Conservation (phyloP, 805 yeast genomes). For the Schizosaccharomyces cryophilus region DNA sequence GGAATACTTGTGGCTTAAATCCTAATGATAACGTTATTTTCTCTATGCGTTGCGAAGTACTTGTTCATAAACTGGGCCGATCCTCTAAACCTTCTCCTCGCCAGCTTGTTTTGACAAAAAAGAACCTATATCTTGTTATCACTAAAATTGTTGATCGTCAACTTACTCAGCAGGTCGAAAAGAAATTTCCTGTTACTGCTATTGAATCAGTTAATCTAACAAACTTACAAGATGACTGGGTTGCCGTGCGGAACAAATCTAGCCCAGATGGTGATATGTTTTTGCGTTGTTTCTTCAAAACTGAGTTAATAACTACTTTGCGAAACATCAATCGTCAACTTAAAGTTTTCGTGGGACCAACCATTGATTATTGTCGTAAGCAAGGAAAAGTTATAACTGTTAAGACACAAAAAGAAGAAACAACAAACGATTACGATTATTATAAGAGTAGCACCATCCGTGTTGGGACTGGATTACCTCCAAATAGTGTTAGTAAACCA, state of each 20-base stretch:
- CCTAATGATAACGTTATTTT: conserved; percentile 36
- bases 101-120: conserved; percentile 41
- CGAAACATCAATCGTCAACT: conserved; percentile 35
- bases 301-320: conserved; percentile 60
- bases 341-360: conserved; percentile 39
- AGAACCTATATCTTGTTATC: conserved; percentile 41
- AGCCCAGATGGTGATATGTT: conserved; percentile 47
- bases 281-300: conserved; percentile 60
- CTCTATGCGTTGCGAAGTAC: conserved; percentile 57
- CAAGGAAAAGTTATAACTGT: conserved; percentile 57
- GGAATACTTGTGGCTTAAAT: conserved; percentile 32
- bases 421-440: conserved; percentile 49
- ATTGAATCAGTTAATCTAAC: conserved; percentile 47
- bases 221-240: conserved; percentile 73
- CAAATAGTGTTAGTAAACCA: conserved; percentile 40
- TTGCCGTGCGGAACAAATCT: conserved; percentile 38
- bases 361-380: conserved; percentile 68
- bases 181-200: conserved; percentile 30
- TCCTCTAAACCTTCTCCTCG: conserved; percentile 61
- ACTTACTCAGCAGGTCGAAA: conserved; percentile 35
- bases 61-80: conserved; percentile 74
- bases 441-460: conserved; percentile 77
- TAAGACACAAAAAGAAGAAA: conserved; percentile 35
- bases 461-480: conserved; percentile 58
- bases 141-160: conserved; percentile 45